Base-by-base conservation (phyloP, 805 yeast genomes). In the Cyberlindnera petersonii region DNA sequence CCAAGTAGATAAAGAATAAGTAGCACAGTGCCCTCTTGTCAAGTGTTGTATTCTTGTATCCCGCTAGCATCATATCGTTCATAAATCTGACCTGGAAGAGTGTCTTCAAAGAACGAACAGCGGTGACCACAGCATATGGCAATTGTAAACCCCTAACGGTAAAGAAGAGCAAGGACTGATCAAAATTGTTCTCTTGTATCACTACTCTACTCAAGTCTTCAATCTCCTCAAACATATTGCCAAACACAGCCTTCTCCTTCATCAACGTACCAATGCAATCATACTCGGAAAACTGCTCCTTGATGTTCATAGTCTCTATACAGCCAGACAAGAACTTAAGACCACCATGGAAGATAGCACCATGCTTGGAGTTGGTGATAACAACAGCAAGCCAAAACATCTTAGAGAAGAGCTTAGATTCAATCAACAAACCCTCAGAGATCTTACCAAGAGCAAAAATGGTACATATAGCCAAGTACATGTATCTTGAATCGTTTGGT, bases 61-160 rank as follows among this genome's bases (percentile, higher is more conserved):
- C 17, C 10, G 36, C 33, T 27, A 53, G 28, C 40, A 37, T 36
- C 43, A 43, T 27, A 15, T 57, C 65, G 31, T 69, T 71, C 22
- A 49, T 51, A 41, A 64, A 68, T 44, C 79, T 61, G 15, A 68
- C 59, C 17, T 61, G 60, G 52, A 75, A 69, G 18, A 75, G 56
- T 1, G 59, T 52, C 34, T 63, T 65, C 48, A 81, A 51, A 18
- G 74, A 64, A 1, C 60, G 62, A 24, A 75, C 52, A 0, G 85
- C 72, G 3, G 68, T 61, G 9, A 68, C 70, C 41, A 71, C 73
- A 16, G 80, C 66, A 40, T 74, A 77, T 7, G 86, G 77, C 8
- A 76, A 59, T 26, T 74, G 71, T 28, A 82, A 57, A 0, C 89
- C 91, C 51, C 73, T 78, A 4, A 74, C 64, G 15, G 75, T 59